phyloP scores from a whole-genome alignment of 768 basidiomycete species.

The Amanita rimosa region DNA sequence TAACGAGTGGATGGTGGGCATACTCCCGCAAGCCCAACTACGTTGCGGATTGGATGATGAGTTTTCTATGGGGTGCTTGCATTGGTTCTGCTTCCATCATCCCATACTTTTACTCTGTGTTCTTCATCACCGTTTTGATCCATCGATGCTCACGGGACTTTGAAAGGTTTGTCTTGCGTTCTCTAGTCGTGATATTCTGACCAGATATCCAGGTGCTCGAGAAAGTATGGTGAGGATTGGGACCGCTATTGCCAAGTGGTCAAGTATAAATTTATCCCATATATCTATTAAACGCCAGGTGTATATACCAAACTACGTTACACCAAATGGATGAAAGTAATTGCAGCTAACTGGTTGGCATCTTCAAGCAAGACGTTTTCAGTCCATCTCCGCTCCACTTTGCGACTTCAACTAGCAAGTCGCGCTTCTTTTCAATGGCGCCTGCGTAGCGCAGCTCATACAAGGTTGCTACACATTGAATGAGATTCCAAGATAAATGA shows the following conservation, averaged over 20 bases:
- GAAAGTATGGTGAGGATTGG: constrained; percentile 95
- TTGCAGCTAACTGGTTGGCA: background rate
- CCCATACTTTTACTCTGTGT: constrained; percentile 94
- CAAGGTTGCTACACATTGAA: constrained; percentile 46
- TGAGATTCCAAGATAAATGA: background rate
- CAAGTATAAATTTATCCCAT: constrained; percentile 85
- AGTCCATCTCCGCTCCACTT: constrained; percentile 85
- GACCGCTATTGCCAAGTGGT: constrained; percentile 81
- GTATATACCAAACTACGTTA: constrained; percentile 2
- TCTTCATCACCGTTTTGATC: constrained; percentile 88
- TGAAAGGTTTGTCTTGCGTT: constrained; percentile 48
- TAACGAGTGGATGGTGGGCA: constrained; percentile 91
- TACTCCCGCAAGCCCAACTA: constrained; percentile 96
- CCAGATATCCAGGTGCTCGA: constrained; percentile 44
- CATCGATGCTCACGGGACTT: constrained; percentile 93
- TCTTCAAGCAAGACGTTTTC: constrained; percentile 26
- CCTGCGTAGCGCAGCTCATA: constrained; percentile 72
- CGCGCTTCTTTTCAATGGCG: constrained; percentile 67
- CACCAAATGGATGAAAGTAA: background rate
- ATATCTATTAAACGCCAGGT: constrained; percentile 47
- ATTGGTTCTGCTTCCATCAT: constrained; percentile 71
- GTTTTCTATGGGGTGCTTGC: constrained; percentile 74
- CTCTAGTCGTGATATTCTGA: background rate
- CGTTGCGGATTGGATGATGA: constrained; percentile 85
- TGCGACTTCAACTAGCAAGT: constrained; percentile 62